Evolutionary conservation across 805 yeast species (phyloP).

Genomic region (Wickerhamiella parazyma): DNA sequence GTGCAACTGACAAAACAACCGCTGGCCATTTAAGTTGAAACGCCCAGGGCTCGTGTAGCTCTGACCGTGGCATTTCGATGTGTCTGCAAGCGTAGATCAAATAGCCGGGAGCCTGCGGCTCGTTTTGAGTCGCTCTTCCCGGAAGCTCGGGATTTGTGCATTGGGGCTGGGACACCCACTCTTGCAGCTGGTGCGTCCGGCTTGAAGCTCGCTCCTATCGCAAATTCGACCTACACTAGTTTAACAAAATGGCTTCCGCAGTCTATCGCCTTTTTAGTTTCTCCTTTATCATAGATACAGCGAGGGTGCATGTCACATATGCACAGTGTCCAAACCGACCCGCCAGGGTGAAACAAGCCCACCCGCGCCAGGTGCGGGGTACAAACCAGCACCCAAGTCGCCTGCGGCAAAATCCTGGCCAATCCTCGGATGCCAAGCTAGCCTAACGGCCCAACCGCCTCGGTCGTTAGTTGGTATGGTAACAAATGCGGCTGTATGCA

Average conservation of each 20-base stretch:
- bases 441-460: slow-evolving; percentile 45
- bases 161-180: neutral
- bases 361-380: too few species aligned
- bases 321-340: too few species aligned
- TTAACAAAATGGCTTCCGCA: too few species aligned
- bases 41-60: neutral
- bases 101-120: neutral
- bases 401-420: too few species aligned
- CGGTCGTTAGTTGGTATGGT: neutral
- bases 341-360: too few species aligned
- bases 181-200: neutral
- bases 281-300: too few species aligned
- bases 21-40: slow-evolving; percentile 12
- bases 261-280: too few species aligned
- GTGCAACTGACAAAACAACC: neutral
- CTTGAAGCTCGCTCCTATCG: too few species aligned
- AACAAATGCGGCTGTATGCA: neutral
- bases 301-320: too few species aligned
- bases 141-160: slow-evolving; percentile 35
- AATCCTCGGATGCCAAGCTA: too few species aligned
- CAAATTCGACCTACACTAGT: too few species aligned
- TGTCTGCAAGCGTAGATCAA: slow-evolving; percentile 21
- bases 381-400: too few species aligned
- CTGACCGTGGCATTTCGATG: slow-evolving; percentile 12
- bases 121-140: slow-evolving; percentile 39